Percentiles rank a stretch among this genome's conserved stretches.
phyloP scores from a whole-genome alignment of 2,329 filamentous ascomycete genomes.

The Meredithiella fracta region DNA sequence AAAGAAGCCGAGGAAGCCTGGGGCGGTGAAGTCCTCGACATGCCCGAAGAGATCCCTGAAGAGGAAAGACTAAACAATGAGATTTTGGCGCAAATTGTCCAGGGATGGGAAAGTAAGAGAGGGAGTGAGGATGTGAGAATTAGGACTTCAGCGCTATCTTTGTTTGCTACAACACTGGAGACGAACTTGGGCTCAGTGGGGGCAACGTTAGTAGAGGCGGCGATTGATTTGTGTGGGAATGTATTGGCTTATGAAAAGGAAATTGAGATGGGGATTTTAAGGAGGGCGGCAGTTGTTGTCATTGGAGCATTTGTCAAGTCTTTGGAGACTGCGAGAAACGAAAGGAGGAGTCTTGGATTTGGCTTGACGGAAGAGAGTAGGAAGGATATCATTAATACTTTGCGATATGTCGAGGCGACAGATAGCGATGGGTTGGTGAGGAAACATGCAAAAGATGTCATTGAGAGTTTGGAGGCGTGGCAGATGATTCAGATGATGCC shows the following conservation, averaged over 20 bases:
- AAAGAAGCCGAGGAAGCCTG: conserved; percentile 36
- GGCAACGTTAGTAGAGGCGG: conserved; percentile 33
- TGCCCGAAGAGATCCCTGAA: conserved; percentile 29
- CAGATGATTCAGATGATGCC: conserved; percentile 35
- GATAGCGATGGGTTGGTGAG: conserved; percentile 54
- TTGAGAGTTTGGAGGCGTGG: conserved; percentile 50
- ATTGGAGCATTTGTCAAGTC: conserved; percentile 45
- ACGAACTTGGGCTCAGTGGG: conserved; percentile 41
- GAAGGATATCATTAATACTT: conserved; percentile 42
- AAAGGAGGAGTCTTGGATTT: conserved; percentile 32
- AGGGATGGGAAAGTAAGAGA: conserved; percentile 49
- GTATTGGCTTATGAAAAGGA: conserved; percentile 46
- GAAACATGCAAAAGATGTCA: conserved; percentile 48
- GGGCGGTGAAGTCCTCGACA: conserved; percentile 35
- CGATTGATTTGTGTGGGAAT: conserved; percentile 46
- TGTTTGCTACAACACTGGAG: conserved; percentile 45
- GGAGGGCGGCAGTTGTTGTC: conserved; percentile 48
- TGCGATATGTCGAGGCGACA: conserved; percentile 46
- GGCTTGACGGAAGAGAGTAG: conserved; percentile 38
- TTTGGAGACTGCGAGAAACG: conserved; percentile 36
- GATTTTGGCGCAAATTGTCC: conserved; percentile 40
- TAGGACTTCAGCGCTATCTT: conserved; percentile 50
- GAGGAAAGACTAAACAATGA: conserved; percentile 31
- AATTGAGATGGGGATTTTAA: conserved; percentile 44
- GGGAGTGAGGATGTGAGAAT: conserved; percentile 55